Evolutionary conservation across 192 early-diverging fungal species (phyloP).

Genomic region (Umbelopsis isabellina): DNA sequence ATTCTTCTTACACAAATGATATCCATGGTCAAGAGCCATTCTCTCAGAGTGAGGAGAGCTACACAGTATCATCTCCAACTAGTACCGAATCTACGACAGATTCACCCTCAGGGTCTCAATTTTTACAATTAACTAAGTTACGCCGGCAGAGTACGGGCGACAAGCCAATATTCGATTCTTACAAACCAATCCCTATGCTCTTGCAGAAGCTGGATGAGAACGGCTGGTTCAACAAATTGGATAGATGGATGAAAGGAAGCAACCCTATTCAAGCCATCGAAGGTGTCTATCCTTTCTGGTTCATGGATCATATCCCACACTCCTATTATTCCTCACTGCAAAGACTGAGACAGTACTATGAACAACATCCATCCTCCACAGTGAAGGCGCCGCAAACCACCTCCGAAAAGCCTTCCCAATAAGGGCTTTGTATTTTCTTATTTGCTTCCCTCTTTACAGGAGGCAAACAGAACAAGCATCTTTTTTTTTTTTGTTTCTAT

Average conservation of each 20-base stretch:
- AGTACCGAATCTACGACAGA: not conserved
- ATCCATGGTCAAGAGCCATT: slow-evolving; percentile 6
- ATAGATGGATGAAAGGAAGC: not conserved
- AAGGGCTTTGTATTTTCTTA: too few relatives aligned
- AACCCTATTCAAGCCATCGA: slow-evolving; percentile 34
- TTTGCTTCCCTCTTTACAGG: too few relatives aligned
- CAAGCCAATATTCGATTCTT: not conserved
- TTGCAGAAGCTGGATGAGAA: not conserved
- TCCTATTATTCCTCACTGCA: slow-evolving; percentile 28
- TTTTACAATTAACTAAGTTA: slow-evolving; percentile 14
- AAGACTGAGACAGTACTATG: slow-evolving; percentile 10
- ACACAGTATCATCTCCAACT: not conserved
- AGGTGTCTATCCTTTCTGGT: slow-evolving; percentile 30
- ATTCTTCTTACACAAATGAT: not conserved
- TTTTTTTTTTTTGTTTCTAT: too few relatives aligned
- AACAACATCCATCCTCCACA: not conserved
- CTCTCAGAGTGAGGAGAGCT: not conserved
- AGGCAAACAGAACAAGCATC: too few relatives aligned
- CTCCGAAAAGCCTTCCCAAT: too few relatives aligned
- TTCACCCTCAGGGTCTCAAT: not conserved
- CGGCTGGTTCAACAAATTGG: slow-evolving; percentile 23
- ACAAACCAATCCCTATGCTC: slow-evolving; percentile 1
- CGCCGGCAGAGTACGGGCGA: slow-evolving; percentile 5
- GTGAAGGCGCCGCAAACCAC: not conserved
- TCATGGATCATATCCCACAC: slow-evolving; percentile 38